Evolutionary conservation across 139 green algal genomes (phyloP).

Genomic region (Chlorella vulgaris): DNA sequence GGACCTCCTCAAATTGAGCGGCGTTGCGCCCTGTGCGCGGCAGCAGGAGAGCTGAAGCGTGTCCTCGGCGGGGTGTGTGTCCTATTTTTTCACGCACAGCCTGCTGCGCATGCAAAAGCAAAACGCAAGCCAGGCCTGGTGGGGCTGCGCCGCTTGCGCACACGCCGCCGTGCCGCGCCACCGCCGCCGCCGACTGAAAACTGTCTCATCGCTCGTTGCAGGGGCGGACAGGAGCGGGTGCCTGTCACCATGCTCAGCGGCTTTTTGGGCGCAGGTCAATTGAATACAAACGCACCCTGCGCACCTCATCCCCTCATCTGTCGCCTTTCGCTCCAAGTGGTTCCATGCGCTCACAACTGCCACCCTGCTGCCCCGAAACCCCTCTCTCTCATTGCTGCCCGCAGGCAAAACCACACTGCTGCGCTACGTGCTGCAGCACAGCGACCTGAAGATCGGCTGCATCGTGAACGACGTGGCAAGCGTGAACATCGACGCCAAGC

Average conservation of each 20-base stretch:
- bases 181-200: background rate
- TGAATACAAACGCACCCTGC: background rate
- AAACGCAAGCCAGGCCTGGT: too few relatives aligned
- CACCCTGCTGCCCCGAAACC: background rate
- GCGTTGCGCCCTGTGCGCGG: too few relatives aligned
- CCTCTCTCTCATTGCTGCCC: background rate
- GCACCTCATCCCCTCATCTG: background rate
- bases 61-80: too few relatives aligned
- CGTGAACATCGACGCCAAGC: conserved; percentile 96
- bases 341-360: background rate
- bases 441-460: conserved; percentile 86
- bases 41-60: too few relatives aligned
- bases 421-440: conserved; percentile 83
- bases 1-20: too few relatives aligned
- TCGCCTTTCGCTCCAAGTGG: background rate
- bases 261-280: conserved; percentile 76
- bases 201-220: background rate
- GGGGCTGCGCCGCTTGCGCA: background rate
- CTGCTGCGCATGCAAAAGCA: background rate
- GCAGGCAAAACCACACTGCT: conserved; percentile 93
- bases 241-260: conserved; percentile 84
- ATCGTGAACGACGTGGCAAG: conserved; percentile 94
- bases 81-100: too few relatives aligned
- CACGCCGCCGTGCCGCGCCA: background rate
- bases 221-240: conserved; percentile 16